These are phyloP conservation scores for Diplodia intermedia DNA, from an alignment of 2,329 filamentous ascomycete genomes.

Conservation along the genomic window DNA sequence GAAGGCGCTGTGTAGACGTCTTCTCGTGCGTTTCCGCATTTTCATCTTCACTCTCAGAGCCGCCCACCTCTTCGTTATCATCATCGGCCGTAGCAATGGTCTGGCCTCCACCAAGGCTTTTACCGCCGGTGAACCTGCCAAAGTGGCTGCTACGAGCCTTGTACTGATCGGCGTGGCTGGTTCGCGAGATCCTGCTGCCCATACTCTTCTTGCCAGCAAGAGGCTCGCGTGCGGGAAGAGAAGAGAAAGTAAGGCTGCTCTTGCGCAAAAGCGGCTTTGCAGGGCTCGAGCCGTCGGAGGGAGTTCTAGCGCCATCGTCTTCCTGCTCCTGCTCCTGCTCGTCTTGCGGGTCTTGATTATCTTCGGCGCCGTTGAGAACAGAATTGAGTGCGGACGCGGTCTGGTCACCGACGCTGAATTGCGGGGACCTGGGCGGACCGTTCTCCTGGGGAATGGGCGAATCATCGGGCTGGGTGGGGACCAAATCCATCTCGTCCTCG, in stretches of 20 bases:
- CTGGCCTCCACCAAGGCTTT: slow-evolving; percentile 65
- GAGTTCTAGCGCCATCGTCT: slow-evolving; percentile 61
- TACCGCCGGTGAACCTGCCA: slow-evolving; percentile 72
- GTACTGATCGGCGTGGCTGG: slow-evolving; percentile 75
- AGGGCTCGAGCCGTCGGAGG: slow-evolving; percentile 75
- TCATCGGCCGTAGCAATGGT: slow-evolving; percentile 37
- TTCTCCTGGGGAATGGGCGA: slow-evolving; percentile 16
- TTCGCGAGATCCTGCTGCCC: slow-evolving; percentile 73
- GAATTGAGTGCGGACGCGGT: slow-evolving; percentile 44
- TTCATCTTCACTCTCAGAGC: slow-evolving; percentile 51
- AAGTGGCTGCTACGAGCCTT: slow-evolving; percentile 74
- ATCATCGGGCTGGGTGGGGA: slow-evolving; percentile 21
- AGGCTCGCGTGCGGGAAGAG: slow-evolving; percentile 88
- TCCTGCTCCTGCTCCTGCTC: slow-evolving; percentile 48
- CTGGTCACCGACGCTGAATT: slow-evolving; percentile 44
- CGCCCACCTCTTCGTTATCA: slow-evolving; percentile 54
- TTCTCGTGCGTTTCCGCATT: slow-evolving; percentile 73
- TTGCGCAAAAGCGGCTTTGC: slow-evolving; percentile 82
- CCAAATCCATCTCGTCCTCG: slow-evolving; percentile 36
- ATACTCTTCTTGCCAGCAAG: slow-evolving; percentile 84
- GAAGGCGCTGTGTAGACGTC: slow-evolving; percentile 89
- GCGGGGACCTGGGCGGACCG: slow-evolving; percentile 36
- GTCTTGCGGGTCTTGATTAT: slow-evolving; percentile 50
- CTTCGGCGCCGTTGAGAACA: slow-evolving; percentile 35
- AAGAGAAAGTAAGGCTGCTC: slow-evolving; percentile 93